Percentiles rank a stretch among this genome's conserved stretches.
Evolutionary conservation across 176 grass and related monocot genomes (phyloP).

Genomic region (Paspalum notatum): DNA sequence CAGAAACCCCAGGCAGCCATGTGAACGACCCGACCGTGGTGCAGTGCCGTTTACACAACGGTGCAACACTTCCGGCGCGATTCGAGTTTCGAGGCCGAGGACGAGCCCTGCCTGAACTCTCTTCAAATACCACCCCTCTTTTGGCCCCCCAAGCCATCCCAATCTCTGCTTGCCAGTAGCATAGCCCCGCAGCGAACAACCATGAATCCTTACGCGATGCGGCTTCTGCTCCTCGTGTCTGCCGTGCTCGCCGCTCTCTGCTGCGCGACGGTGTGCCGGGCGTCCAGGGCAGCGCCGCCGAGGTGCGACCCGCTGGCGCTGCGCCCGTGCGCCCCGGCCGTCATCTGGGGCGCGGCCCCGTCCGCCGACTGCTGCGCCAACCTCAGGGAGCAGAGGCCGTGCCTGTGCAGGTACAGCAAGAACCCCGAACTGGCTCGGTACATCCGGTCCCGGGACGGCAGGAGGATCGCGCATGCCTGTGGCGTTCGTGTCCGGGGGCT

Average conservation of each 20-base stretch:
- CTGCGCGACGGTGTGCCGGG: neutral
- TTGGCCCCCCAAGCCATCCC: neutral
- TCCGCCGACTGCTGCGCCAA: conserved; percentile 54
- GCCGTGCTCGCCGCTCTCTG: conserved; percentile 2
- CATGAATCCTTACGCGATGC: conserved; percentile 43
- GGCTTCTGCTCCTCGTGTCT: neutral
- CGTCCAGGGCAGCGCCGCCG: conserved; percentile 9
- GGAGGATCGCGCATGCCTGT: conserved; percentile 59
- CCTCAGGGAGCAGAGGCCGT: conserved; percentile 63
- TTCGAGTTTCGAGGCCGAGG: neutral
- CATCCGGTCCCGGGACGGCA: conserved; percentile 63
- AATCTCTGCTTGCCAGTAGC: neutral
- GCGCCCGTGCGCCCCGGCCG: conserved; percentile 52
- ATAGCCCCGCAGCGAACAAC: neutral
- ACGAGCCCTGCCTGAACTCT: neutral
- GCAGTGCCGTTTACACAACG: conserved; percentile 17
- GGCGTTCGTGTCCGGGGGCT: conserved; percentile 28
- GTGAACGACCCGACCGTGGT: neutral
- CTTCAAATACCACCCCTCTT: conserved; percentile 28
- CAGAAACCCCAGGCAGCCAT: neutral
- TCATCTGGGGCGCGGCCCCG: conserved; percentile 49
- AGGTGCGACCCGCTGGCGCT: conserved; percentile 66
- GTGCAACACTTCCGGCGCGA: neutral
- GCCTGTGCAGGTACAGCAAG: conserved; percentile 68
- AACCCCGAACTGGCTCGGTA: conserved; percentile 53